Percentiles rank a stretch among this genome's conserved stretches.
Evolutionary conservation across 2,329 filamentous ascomycete species (phyloP).

Genomic region (Aureobasidium vineae): DNA sequence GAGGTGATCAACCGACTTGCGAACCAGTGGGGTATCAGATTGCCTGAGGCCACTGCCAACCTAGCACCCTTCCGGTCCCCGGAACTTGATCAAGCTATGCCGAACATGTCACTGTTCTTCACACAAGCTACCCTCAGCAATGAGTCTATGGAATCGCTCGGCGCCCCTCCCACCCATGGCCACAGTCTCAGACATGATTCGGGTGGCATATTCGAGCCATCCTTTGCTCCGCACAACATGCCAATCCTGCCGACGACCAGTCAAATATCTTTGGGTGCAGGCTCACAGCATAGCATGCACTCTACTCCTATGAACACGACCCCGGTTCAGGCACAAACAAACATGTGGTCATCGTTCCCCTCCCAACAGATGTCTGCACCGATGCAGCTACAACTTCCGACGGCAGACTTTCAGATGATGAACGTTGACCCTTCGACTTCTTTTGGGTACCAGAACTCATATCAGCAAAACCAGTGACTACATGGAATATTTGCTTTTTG

Average conservation of each 20-base stretch:
- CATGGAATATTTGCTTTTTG: not conserved
- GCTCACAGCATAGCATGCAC: constrained; percentile 14
- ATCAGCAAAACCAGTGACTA: constrained; percentile 6
- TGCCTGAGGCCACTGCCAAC: constrained; percentile 40
- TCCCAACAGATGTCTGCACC: constrained; percentile 10
- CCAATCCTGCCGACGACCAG: constrained; percentile 3
- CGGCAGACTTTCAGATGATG: constrained; percentile 16
- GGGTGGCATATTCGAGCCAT: constrained; percentile 24
- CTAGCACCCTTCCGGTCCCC: constrained; percentile 18
- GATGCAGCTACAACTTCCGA: constrained; percentile 10
- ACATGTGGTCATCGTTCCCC: constrained; percentile 16
- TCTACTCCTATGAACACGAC: constrained; percentile 18
- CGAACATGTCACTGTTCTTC: constrained; percentile 23
- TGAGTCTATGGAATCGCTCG: constrained; percentile 18
- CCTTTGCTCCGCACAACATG: constrained; percentile 23
- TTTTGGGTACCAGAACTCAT: constrained; percentile 10
- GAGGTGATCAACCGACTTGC: constrained; percentile 46
- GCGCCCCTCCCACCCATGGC: not conserved
- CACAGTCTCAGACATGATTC: constrained; percentile 24
- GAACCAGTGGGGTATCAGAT: constrained; percentile 45
- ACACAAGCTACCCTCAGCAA: constrained; percentile 25
- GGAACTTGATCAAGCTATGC: not conserved
- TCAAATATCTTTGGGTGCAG: not conserved
- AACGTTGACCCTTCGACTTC: not conserved
- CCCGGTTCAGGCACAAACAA: not conserved